Percentiles rank a stretch among this genome's conserved stretches.
phyloP scores from a whole-genome alignment of 2,329 filamentous ascomycete species.

The Alternaria alternata region DNA sequence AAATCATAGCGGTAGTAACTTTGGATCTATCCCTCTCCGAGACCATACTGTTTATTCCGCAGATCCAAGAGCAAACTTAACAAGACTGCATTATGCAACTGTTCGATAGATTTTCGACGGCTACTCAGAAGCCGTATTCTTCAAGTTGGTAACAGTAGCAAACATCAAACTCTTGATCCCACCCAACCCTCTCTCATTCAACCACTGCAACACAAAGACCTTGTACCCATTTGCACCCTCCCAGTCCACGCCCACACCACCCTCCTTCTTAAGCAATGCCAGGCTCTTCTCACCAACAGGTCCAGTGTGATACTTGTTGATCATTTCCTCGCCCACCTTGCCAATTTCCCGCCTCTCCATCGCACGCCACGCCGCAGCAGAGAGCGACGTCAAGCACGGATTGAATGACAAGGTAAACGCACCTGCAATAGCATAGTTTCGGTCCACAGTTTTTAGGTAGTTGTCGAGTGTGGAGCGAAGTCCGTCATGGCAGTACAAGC shows the following conservation, averaged over 20 bases:
- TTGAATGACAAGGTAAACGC: constrained; percentile 60
- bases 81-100: neutral
- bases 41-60: neutral
- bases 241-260: constrained; percentile 74
- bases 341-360: constrained; percentile 57
- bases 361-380: constrained; percentile 57
- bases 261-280: constrained; percentile 66
- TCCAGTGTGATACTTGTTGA: constrained; percentile 45
- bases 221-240: constrained; percentile 80
- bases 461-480: constrained; percentile 55
- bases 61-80: too few species aligned
- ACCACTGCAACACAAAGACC: constrained; percentile 72
- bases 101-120: neutral
- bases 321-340: constrained; percentile 28
- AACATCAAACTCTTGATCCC: constrained; percentile 78
- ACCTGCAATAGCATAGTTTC: constrained; percentile 49
- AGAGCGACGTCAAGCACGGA: constrained; percentile 55
- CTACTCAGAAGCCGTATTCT: constrained; percentile 36
- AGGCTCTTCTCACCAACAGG: constrained; percentile 76
- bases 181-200: constrained; percentile 69
- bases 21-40: too few species aligned
- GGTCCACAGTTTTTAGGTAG: constrained; percentile 53
- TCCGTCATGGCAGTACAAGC: constrained; percentile 59
- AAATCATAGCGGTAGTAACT: too few species aligned
- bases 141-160: constrained; percentile 80